A percentile compares a stretch with the other conserved stretches of the same genome.
Conservation (phyloP, 2,329 filamentous ascomycete genomes). For the Pseudogymnoascus destructans region DNA sequence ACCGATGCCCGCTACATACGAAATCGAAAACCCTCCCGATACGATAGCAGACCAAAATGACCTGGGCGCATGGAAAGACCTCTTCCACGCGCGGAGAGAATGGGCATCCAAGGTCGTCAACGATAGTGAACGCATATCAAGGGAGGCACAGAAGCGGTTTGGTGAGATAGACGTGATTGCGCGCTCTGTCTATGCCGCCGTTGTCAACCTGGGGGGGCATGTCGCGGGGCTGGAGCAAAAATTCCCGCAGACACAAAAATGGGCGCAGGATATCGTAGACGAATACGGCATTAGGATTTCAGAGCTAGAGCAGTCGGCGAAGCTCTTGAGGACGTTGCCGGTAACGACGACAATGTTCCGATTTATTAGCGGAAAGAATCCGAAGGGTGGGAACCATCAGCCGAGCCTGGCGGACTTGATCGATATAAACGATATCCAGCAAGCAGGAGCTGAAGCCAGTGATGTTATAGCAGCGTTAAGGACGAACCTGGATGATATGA, state of each 20-base stretch:
- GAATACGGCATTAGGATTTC: constrained; percentile 53
- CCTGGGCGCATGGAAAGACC: constrained; percentile 72
- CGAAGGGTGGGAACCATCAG: constrained; percentile 32
- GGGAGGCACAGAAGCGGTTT: constrained; percentile 50
- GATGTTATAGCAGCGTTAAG: constrained; percentile 46
- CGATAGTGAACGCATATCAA: constrained; percentile 54
- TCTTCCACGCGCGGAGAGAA: constrained; percentile 66
- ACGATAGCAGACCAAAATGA: constrained; percentile 67
- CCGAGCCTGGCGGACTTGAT: constrained; percentile 63
- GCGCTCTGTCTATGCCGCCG: constrained; percentile 68
- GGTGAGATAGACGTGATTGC: constrained; percentile 64
- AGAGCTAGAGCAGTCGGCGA: constrained; percentile 56
- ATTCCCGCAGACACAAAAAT: constrained; percentile 55
- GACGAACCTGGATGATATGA: constrained; percentile 45
- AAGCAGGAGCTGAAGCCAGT: constrained; percentile 53
- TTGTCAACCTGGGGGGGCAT: constrained; percentile 70
- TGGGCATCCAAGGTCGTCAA: constrained; percentile 66
- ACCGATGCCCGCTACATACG: constrained; percentile 41
- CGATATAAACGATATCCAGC: constrained; percentile 57
- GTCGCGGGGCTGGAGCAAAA: constrained; percentile 60
- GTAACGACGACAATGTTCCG: constrained; percentile 53
- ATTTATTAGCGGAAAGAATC: constrained; percentile 45
- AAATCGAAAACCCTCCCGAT: constrained; percentile 60
- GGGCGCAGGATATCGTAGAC: constrained; percentile 52
- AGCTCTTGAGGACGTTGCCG: constrained; percentile 48